Conservation (phyloP, 495 filamentous ascomycete genomes). For the Xylaria intraflava region DNA sequence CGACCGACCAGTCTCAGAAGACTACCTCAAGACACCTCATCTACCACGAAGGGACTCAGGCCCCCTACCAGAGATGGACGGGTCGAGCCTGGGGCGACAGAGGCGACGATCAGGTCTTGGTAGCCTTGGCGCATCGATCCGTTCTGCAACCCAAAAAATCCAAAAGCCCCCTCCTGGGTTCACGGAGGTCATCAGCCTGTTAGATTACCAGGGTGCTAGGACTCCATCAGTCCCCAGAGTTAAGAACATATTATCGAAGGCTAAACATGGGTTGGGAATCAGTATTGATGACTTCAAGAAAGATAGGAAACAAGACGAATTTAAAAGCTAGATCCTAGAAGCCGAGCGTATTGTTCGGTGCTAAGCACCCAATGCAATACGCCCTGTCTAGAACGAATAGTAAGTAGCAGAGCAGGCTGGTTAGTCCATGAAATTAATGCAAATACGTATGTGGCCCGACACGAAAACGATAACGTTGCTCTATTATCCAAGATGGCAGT, state of each 20-base stretch:
- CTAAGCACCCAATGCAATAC: too few relatives aligned
- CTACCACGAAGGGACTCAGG: neutral
- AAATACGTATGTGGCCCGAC: too few relatives aligned
- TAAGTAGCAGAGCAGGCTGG: too few relatives aligned
- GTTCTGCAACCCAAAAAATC: neutral
- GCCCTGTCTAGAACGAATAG: too few relatives aligned
- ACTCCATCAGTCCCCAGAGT: constrained; percentile 6
- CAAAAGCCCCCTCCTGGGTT: constrained; percentile 3
- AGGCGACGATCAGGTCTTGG: constrained; percentile 1
- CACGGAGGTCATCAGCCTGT: constrained; percentile 2
- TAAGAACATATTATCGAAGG: constrained; percentile 18
- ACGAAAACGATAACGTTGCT: too few relatives aligned
- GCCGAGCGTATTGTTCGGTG: too few relatives aligned
- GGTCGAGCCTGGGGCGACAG: neutral
- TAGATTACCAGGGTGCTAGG: constrained; percentile 1
- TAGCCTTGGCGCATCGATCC: neutral
- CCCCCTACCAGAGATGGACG: neutral
- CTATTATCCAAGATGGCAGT: too few relatives aligned
- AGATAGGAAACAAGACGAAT: constrained; percentile 18
- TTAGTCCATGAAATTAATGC: too few relatives aligned
- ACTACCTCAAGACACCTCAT: constrained; percentile 22
- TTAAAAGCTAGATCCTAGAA: constrained; percentile 19
- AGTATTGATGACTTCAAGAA: constrained; percentile 17
- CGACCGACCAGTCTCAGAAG: constrained; percentile 11
- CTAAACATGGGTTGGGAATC: constrained; percentile 14